Percentiles rank a stretch among this genome's conserved stretches.
Conservation (phyloP, 148 eudicot species). For the Linanthus parryae region DNA sequence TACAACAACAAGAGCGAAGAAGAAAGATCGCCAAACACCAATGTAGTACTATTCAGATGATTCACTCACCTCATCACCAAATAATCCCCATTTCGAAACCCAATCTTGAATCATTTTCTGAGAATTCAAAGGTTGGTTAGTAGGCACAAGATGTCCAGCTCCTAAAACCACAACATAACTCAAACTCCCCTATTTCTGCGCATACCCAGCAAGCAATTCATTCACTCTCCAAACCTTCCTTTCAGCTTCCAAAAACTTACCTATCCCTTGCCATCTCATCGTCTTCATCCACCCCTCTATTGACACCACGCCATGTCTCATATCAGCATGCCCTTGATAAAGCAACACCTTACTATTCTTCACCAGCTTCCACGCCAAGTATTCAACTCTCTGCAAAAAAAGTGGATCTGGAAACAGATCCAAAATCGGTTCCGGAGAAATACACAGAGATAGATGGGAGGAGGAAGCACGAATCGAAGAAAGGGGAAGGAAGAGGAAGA, state of each 20-base stretch:
- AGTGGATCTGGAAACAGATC: no score
- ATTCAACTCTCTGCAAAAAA: constrained; percentile 84
- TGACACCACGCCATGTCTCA: constrained; percentile 73
- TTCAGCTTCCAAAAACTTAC: constrained; percentile 40
- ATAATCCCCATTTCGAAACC: constrained; percentile 63
- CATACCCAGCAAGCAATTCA: constrained; percentile 68
- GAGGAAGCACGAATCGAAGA: no score
- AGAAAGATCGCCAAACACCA: no score
- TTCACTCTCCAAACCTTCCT: constrained; percentile 74
- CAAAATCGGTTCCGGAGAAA: no score
- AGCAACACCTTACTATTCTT: constrained; percentile 57
- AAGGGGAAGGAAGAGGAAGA: no score
- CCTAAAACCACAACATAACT: constrained; percentile 65
- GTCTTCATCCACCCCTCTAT: constrained; percentile 68
- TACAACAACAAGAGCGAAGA: no score
- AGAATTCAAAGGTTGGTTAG: constrained; percentile 60
- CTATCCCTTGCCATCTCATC: constrained; percentile 61
- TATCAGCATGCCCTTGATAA: constrained; percentile 66
- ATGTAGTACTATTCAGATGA: no score
- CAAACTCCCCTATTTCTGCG: constrained; percentile 74
- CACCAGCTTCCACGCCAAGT: constrained; percentile 59
- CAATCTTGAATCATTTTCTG: constrained; percentile 85
- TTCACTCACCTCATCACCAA: constrained; percentile 23
- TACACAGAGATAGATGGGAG: no score
- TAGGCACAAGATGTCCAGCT: constrained; percentile 88